Conservation (phyloP, 2,329 filamentous ascomycete genomes). For the Talaromyces pinophilus region DNA sequence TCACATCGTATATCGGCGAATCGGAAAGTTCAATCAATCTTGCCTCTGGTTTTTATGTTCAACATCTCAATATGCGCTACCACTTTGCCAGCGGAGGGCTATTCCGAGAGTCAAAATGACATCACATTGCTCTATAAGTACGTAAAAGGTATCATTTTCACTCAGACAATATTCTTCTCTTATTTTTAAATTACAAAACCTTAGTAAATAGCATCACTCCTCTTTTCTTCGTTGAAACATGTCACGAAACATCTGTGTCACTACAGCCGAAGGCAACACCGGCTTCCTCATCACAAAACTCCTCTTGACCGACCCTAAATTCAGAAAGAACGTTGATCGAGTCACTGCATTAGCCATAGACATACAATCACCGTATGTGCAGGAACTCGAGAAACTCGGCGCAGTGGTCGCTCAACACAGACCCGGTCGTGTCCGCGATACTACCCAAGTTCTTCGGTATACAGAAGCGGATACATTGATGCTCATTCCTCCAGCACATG, state of each 20-base stretch:
- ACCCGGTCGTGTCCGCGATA: constrained; percentile 43
- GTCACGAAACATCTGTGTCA: constrained; percentile 53
- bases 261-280: constrained; percentile 53
- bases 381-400: constrained; percentile 47
- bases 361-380: constrained; percentile 39
- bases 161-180: background rate
- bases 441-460: constrained; percentile 45
- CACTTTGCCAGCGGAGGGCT: constrained; percentile 9
- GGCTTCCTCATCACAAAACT: constrained; percentile 55
- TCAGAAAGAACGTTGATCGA: constrained; percentile 46
- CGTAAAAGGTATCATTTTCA: background rate
- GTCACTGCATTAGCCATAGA: constrained; percentile 48
- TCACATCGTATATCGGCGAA: background rate
- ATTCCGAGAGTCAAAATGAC: constrained; percentile 22
- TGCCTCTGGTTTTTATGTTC: background rate
- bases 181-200: background rate
- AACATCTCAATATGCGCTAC: background rate
- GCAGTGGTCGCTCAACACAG: constrained; percentile 47
- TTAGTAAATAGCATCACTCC: background rate
- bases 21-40: constrained; percentile 1
- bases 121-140: constrained; percentile 16
- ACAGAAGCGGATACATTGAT: constrained; percentile 52
- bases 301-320: constrained; percentile 47
- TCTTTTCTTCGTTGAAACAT: constrained; percentile 32
- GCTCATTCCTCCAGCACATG: constrained; percentile 52